Evolutionary conservation across 2,329 filamentous ascomycete species (phyloP).

Genomic region (Xylaria sp.): DNA sequence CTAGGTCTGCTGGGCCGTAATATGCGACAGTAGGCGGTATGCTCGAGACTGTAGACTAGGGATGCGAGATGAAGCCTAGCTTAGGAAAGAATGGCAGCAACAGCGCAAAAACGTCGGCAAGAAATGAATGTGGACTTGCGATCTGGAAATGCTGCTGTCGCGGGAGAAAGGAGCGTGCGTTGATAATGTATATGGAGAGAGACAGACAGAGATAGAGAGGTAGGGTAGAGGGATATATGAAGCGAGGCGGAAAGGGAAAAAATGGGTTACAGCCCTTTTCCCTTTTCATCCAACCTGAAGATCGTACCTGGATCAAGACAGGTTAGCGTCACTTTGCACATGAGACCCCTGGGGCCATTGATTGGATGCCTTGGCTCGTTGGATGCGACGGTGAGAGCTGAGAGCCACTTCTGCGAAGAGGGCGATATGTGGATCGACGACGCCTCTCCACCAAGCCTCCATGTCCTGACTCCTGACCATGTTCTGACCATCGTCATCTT

Average conservation of each 20-base stretch:
- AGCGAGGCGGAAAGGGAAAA: conserved; percentile 7
- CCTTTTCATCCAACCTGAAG: conserved; percentile 11
- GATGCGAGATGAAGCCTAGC: background rate
- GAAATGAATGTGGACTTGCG: conserved; percentile 38
- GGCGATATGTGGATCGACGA: conserved; percentile 44
- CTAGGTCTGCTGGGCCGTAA: background rate
- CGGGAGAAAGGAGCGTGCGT: conserved; percentile 33
- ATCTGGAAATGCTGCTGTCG: conserved; percentile 18
- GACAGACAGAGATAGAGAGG: conserved; percentile 11
- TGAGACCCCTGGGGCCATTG: conserved; percentile 26
- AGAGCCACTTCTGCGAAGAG: background rate
- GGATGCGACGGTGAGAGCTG: conserved; percentile 3
- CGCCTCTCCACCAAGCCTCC: conserved; percentile 21
- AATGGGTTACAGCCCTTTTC: conserved; percentile 22
- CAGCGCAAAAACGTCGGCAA: conserved; percentile 34
- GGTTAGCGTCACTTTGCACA: conserved; percentile 20
- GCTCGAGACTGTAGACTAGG: background rate
- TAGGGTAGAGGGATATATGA: conserved; percentile 11
- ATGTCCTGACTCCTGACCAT: background rate
- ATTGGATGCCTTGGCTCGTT: conserved; percentile 27
- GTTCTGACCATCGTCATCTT: background rate
- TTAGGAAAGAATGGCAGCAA: conserved; percentile 39
- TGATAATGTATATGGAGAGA: conserved; percentile 4
- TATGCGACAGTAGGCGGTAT: conserved; percentile 2
- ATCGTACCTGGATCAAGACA: conserved; percentile 1